Evolutionary conservation across 768 basidiomycete genomes (phyloP).

Genomic region (Suillus subaureus): DNA sequence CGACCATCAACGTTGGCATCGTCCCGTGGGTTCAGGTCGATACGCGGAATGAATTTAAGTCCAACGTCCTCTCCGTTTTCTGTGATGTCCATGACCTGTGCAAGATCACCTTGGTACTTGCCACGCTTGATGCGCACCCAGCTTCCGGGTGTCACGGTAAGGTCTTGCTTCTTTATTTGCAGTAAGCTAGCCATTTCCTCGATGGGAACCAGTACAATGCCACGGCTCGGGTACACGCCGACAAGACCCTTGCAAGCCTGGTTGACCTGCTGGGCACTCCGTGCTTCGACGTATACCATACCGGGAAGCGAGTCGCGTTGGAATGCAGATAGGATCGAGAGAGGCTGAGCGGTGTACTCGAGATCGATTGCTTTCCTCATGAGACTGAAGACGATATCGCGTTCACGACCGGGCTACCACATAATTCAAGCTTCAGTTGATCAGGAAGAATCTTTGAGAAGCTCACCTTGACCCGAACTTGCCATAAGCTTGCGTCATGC

Average conservation of each 20-base stretch:
- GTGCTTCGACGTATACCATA: constrained; percentile 96
- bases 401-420: constrained; percentile 82
- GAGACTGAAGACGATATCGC: constrained; percentile 90
- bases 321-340: constrained; percentile 92
- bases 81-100: constrained; percentile 92
- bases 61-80: constrained; percentile 93
- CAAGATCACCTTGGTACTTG: constrained; percentile 92
- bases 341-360: constrained; percentile 74
- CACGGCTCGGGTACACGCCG: constrained; percentile 85
- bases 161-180: constrained; percentile 93
- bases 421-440: constrained; percentile 6
- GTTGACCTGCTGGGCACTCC: constrained; percentile 81
- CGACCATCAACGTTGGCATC: constrained; percentile 65
- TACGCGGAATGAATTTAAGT: constrained; percentile 94
- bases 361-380: constrained; percentile 91
- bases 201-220: constrained; percentile 86
- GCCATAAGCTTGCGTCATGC: constrained; percentile 95
- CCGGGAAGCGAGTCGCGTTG: constrained; percentile 94
- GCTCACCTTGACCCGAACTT: constrained; percentile 87
- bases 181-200: constrained; percentile 97
- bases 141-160: constrained; percentile 79
- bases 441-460: background rate
- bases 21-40: constrained; percentile 92
- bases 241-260: constrained; percentile 89
- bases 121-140: constrained; percentile 97